Conservation (phyloP, 371 early-diverging fungal genomes). For the Zychaea mexicana region DNA sequence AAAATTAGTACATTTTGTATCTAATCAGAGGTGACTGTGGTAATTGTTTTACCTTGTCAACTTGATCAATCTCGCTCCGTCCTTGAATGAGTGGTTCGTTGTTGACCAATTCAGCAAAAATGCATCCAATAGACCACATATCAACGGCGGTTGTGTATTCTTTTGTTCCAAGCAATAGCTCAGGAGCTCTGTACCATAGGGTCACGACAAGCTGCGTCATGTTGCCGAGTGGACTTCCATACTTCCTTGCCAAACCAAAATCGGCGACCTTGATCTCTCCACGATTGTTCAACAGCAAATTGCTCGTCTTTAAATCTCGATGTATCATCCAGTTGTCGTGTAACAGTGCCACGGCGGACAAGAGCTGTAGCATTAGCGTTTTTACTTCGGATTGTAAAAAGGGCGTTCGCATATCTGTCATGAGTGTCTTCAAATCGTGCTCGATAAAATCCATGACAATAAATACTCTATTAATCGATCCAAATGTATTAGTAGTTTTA, state of each 20-base stretch:
- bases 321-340: slow-evolving; percentile 97
- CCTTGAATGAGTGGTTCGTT: slow-evolving; percentile 78
- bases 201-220: slow-evolving; percentile 93
- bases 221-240: slow-evolving; percentile 71
- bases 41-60: slow-evolving; percentile 57
- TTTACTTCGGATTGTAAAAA: slow-evolving; percentile 93
- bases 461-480: slow-evolving; percentile 75
- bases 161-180: slow-evolving; percentile 92
- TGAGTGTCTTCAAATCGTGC: slow-evolving; percentile 90
- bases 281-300: slow-evolving; percentile 85
- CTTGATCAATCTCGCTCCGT: slow-evolving; percentile 80
- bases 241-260: slow-evolving; percentile 83
- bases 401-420: slow-evolving; percentile 80
- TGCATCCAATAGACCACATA: slow-evolving; percentile 98
- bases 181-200: slow-evolving; percentile 97
- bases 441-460: slow-evolving; percentile 98
- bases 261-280: slow-evolving; percentile 88
- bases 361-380: slow-evolving; percentile 86
- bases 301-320: slow-evolving; percentile 98
- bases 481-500: not conserved
- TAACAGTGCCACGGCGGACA: slow-evolving; percentile 84
- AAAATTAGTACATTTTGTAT: not conserved
- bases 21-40: too few species aligned
- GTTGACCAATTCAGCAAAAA: slow-evolving; percentile 87
- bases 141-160: slow-evolving; percentile 96